Conservation (phyloP, 805 yeast genomes). For the Torulaspora maleeae region DNA sequence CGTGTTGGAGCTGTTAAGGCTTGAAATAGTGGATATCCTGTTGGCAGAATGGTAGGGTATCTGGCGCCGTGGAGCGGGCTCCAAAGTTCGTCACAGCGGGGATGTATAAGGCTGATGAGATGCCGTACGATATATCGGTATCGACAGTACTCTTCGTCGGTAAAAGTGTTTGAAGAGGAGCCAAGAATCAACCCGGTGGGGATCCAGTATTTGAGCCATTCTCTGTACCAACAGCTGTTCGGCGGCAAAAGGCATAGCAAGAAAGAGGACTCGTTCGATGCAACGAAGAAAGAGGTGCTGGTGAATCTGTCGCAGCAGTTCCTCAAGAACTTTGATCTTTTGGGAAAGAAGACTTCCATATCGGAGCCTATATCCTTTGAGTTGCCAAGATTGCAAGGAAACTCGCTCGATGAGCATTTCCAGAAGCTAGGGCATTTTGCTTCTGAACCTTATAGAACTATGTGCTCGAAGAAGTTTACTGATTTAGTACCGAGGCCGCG, state of each 20-base stretch:
- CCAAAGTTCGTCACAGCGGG: neutral
- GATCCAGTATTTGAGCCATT: conserved; percentile 65
- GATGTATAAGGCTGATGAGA: neutral
- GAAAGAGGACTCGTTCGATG: conserved; percentile 22
- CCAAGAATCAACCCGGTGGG: conserved; percentile 74
- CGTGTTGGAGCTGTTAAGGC: neutral
- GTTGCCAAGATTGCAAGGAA: conserved; percentile 72
- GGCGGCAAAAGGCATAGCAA: conserved; percentile 25
- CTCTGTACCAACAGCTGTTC: conserved; percentile 58
- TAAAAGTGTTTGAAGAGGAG: conserved; percentile 28
- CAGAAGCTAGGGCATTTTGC: conserved; percentile 57
- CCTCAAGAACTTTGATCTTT: conserved; percentile 55
- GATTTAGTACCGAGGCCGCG: conserved; percentile 40
- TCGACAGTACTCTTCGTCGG: conserved; percentile 6
- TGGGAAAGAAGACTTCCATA: conserved; percentile 67
- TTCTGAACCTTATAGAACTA: conserved; percentile 54
- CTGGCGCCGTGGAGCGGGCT: neutral
- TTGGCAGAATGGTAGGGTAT: neutral
- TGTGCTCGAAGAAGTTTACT: conserved; percentile 45
- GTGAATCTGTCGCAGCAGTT: conserved; percentile 56
- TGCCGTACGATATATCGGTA: conserved; percentile 11
- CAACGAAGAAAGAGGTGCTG: conserved; percentile 33
- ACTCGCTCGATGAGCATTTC: conserved; percentile 79
- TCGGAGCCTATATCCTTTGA: conserved; percentile 54
- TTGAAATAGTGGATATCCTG: neutral